Percentiles rank a stretch among this genome's conserved stretches.
Conservation (phyloP, 2,329 filamentous ascomycete species). For the Clarireedia monteithiana region DNA sequence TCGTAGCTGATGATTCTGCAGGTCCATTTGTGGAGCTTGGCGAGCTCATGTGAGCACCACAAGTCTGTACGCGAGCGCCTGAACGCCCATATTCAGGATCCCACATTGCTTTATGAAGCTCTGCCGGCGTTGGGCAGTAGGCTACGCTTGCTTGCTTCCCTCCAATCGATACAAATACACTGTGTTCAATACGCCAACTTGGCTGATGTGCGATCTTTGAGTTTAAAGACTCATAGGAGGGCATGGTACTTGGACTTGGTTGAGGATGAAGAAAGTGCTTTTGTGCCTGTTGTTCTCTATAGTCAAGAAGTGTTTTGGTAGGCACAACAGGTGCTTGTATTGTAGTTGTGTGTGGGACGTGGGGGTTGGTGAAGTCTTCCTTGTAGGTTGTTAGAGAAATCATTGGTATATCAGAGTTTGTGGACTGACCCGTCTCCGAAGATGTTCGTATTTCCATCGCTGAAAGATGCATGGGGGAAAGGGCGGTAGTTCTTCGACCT, state of each 20-base stretch:
- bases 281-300: constrained; percentile 27
- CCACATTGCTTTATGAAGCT: constrained; percentile 11
- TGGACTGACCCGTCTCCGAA: constrained; percentile 35
- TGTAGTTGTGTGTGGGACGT: constrained; percentile 40
- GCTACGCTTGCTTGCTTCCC: constrained; percentile 5
- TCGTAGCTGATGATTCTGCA: not conserved
- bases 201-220: constrained; percentile 9
- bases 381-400: constrained; percentile 1
- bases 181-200: constrained; percentile 15
- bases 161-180: constrained; percentile 12
- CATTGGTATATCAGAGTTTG: not conserved
- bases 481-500: constrained; percentile 37
- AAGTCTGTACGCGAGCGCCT: not conserved
- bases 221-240: constrained; percentile 4
- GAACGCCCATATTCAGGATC: constrained; percentile 11
- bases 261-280: constrained; percentile 2
- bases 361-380: constrained; percentile 36
- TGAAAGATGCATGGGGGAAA: constrained; percentile 40
- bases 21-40: not conserved
- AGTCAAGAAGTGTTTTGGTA: constrained; percentile 31
- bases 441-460: constrained; percentile 38
- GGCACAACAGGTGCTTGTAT: constrained; percentile 36
- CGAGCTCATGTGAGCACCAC: not conserved
- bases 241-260: not conserved
- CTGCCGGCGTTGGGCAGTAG: constrained; percentile 9